Evolutionary conservation across 2,329 filamentous ascomycete species (phyloP), one percentile per base, ranked within the genome.

Genomic region (Colletotrichum chrysophilum): DNA sequence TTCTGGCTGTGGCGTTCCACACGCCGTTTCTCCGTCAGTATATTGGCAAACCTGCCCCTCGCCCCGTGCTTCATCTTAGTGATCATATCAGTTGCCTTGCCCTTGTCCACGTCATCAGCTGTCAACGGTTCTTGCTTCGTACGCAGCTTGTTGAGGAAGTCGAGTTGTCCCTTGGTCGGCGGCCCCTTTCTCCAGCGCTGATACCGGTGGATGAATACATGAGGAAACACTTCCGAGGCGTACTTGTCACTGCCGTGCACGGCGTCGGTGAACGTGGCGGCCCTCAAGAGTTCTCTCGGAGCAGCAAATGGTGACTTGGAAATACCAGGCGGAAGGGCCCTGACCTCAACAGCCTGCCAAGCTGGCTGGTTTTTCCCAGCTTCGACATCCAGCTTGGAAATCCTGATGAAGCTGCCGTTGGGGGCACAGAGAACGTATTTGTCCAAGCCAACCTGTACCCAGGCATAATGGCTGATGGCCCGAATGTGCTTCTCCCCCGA

Each of bases 61-160:
- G 94, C 95, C 1, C 96, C 96, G 82, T 97, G 94, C 83, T 94
- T 96, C 76, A 98, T 82, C 84, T 98, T 97, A 9, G 95, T 97
- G 78, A 98, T 98, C 94, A 98, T 96, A 82, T 98, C 96, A 6
- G 90, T 90, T 6, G 96, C 96, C 81, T 92, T 92, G 9, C 96
- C 96, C 81, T 96, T 97, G 16, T 91, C 96, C 74, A 98, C 80
- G 32, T 92, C 89, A 0, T 86, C 85, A 0, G 84, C 79, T 2
- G 86, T 88, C 66, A 96, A 81, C 69, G 89, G 86, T 32, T 92
- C 86, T n/a, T 87, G 78, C 77, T 68, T 89, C 85, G 1, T 84
- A 84, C 93, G 88, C 5, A 93, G 80, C 80, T 92, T 94, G 80
- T 96, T 95, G 69, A 97, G 83, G 71, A 94, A 93, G 43, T 89